A percentile compares a stretch with the other conserved stretches of the same genome.
These are phyloP conservation scores for sunflower (Helianthus annuus) DNA, from an alignment of 129 eudicot genomes.

Conservation along the genomic window DNA sequence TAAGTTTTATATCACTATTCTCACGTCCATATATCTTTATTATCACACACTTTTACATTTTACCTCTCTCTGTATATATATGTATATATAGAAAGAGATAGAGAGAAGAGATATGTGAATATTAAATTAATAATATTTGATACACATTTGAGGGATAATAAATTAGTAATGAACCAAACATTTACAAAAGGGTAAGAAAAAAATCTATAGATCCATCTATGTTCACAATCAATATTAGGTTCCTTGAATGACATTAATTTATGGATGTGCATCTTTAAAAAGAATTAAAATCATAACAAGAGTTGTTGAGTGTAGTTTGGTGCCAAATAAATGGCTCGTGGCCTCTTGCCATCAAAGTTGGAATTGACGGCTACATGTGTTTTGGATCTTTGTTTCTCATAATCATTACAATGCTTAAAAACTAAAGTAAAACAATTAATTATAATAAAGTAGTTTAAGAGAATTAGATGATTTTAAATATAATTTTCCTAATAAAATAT, in stretches of 20 bases:
- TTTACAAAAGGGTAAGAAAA: no score
- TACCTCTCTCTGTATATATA: no score
- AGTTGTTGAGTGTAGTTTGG: constrained; percentile 18
- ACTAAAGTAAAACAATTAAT: not conserved
- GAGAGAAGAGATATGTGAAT: no score
- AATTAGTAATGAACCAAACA: no score
- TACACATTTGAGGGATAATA: no score
- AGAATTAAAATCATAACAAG: not conserved
- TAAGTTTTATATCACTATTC: no score
- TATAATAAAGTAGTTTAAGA: not conserved
- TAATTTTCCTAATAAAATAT: no score
- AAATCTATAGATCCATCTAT: not conserved
- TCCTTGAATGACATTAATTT: not conserved
- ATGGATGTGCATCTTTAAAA: not conserved
- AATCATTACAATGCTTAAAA: constrained; percentile 4
- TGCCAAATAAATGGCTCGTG: constrained; percentile 15
- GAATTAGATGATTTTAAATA: no score
- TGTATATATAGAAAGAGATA: no score
- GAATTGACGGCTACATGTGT: constrained; percentile 1
- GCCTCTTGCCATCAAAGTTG: constrained; percentile 9
- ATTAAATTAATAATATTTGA: no score
- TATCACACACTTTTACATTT: no score
- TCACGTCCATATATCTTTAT: no score
- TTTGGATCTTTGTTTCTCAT: not conserved
- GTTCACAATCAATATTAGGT: constrained; percentile 9